Evolutionary conservation across 208 protist genomes (phyloP).

Genomic region (Trypanosoma cruzi): DNA sequence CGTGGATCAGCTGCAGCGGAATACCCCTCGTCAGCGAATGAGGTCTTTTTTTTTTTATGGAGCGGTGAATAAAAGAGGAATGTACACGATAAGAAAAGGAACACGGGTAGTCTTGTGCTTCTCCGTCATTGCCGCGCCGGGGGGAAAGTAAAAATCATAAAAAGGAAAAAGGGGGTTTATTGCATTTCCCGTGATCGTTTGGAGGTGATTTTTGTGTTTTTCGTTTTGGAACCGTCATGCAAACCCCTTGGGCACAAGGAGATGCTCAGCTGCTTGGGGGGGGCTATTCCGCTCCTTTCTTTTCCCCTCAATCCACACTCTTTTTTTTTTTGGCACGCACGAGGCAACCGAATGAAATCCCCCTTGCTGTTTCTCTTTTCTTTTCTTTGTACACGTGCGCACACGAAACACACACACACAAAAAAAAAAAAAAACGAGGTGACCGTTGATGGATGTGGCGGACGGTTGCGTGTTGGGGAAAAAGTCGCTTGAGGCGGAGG

Average conservation of each 20-base stretch:
- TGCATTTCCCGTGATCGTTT: too few species aligned
- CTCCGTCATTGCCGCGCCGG: too few species aligned
- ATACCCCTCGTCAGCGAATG: not conserved
- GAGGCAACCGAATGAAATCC: not conserved
- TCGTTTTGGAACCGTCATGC: too few species aligned
- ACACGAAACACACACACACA: not conserved
- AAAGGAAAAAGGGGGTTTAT: too few species aligned
- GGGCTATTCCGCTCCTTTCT: too few species aligned
- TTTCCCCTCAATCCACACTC: not conserved
- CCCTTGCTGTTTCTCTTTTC: not conserved
- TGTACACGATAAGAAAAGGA: too few species aligned
- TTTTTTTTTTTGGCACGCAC: not conserved
- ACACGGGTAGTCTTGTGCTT: too few species aligned
- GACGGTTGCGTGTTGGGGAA: not conserved
- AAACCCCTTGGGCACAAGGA: too few species aligned
- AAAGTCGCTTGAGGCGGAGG: not conserved
- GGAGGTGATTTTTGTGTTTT: too few species aligned
- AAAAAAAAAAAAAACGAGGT: not conserved
- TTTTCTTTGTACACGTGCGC: not conserved
- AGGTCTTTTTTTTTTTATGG: slow-evolving; percentile 7
- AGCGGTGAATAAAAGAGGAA: too few species aligned
- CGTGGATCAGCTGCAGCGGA: slow-evolving; percentile 79
- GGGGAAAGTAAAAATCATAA: too few species aligned
- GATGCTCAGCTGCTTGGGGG: too few species aligned
- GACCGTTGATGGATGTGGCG: slow-evolving; percentile 15